Conservation (phyloP, 176 grass and related monocot species). For the Avena atlantica region DNA sequence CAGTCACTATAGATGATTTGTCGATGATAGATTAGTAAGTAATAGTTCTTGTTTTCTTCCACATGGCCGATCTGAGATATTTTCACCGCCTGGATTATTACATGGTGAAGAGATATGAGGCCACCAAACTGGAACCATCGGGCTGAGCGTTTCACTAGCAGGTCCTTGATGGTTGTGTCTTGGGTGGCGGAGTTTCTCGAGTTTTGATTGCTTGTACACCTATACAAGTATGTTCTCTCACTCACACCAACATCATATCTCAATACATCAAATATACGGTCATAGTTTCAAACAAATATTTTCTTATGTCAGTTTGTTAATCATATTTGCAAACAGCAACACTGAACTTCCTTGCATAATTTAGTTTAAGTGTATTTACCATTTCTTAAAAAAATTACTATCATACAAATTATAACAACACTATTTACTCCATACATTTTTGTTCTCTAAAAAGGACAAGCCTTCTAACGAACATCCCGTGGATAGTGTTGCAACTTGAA, state of each 20-base stretch:
- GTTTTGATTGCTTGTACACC: constrained; percentile 83
- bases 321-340: no score
- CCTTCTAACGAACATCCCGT: not conserved
- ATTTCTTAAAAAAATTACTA: no score
- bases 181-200: constrained; percentile 84
- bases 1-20: constrained; percentile 35
- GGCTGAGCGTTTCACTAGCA: constrained; percentile 82
- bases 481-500: not conserved
- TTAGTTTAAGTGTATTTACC: no score
- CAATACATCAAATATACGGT: not conserved
- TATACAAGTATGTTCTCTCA: constrained; percentile 62
- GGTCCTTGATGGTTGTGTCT: constrained; percentile 36
- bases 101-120: constrained; percentile 8
- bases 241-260: constrained; percentile 12
- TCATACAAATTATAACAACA: no score
- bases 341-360: no score
- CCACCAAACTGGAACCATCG: constrained; percentile 81
- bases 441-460: not conserved
- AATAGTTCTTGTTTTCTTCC: not conserved
- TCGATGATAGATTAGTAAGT: not conserved
- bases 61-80: constrained; percentile 58
- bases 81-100: no score
- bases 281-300: not conserved
- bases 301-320: no score
- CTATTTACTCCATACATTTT: not conserved